These are phyloP conservation scores for Tylopilus sp. DNA, from an alignment of 768 basidiomycete species.

Conservation along the genomic window DNA sequence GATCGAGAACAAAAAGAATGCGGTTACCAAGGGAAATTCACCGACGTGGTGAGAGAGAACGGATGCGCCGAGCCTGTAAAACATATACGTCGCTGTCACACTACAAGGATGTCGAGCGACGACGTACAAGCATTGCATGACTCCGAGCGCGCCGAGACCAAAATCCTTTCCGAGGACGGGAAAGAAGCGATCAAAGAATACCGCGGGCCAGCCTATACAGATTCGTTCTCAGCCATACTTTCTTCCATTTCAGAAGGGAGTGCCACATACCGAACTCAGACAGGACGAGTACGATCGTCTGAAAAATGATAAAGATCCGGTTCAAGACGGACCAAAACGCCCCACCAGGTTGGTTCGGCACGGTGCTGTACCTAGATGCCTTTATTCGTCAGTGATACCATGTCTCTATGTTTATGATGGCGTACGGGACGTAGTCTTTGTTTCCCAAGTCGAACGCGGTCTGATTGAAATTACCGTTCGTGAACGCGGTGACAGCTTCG, in stretches of 20 bases:
- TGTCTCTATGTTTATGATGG: no score
- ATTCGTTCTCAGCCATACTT: not conserved
- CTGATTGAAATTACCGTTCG: conserved; percentile 34
- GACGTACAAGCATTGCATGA: conserved; percentile 79
- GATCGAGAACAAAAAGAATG: conserved; percentile 80
- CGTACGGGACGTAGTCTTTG: conserved; percentile 81
- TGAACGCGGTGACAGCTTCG: conserved; percentile 67
- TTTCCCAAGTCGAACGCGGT: conserved; percentile 44
- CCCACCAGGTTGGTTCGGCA: conserved; percentile 92
- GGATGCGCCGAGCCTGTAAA: conserved; percentile 56
- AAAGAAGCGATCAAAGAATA: conserved; percentile 84
- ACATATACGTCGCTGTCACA: not conserved
- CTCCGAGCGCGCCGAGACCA: conserved; percentile 83
- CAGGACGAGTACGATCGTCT: conserved; percentile 66
- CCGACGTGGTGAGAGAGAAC: conserved; percentile 77
- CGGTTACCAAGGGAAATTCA: conserved; percentile 81
- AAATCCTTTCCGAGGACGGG: conserved; percentile 86
- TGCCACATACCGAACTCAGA: conserved; percentile 38
- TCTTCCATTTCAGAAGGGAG: no score
- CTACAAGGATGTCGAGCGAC: not conserved
- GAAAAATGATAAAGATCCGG: conserved; percentile 80
- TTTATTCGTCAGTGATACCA: not conserved
- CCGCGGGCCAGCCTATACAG: conserved; percentile 59
- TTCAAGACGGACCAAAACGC: conserved; percentile 90
- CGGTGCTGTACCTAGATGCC: conserved; percentile 56